Percentiles rank a stretch among this genome's conserved stretches.
These are phyloP conservation scores for Candida mesenterica DNA, from an alignment of 1,139 yeast genomes.

Conservation along the genomic window DNA sequence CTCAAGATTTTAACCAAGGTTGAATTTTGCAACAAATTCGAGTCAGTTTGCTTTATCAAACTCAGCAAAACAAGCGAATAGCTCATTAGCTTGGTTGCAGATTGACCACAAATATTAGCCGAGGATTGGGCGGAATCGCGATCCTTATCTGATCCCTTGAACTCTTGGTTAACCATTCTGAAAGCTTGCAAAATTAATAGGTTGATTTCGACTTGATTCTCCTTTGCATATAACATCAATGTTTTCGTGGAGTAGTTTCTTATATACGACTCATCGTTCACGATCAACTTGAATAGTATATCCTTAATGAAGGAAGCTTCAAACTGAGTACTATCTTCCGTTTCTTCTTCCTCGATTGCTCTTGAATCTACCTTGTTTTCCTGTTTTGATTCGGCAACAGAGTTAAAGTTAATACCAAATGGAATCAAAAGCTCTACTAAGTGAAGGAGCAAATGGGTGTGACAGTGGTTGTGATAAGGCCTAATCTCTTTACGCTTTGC, in stretches of 20 bases:
- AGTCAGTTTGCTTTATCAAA: constrained; percentile 38
- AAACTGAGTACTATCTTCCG: constrained; percentile 15
- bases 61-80: constrained; percentile 40
- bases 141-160: constrained; percentile 21
- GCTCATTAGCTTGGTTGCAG: constrained; percentile 28
- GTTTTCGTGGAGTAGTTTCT: constrained; percentile 37
- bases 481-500: constrained; percentile 18
- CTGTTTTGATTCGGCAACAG: constrained; percentile 16
- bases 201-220: constrained; percentile 38
- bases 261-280: constrained; percentile 35
- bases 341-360: constrained; percentile 21
- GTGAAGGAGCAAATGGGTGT: constrained; percentile 29
- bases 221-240: constrained; percentile 30
- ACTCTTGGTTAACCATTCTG: constrained; percentile 33
- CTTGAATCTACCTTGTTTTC: constrained; percentile 12
- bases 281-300: constrained; percentile 31
- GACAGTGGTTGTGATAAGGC: constrained; percentile 28
- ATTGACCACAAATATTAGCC: constrained; percentile 21
- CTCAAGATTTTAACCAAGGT: constrained; percentile 43
- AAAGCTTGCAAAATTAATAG: constrained; percentile 35
- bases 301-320: constrained; percentile 29
- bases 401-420: constrained; percentile 35
- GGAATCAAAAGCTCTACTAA: constrained; percentile 37
- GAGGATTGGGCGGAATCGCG: constrained; percentile 14
- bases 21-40: constrained; percentile 39